Evolutionary conservation across 805 yeast species (phyloP), one percentile per base, ranked within the genome.

Genomic region (Saturnispora serradocipensis): DNA sequence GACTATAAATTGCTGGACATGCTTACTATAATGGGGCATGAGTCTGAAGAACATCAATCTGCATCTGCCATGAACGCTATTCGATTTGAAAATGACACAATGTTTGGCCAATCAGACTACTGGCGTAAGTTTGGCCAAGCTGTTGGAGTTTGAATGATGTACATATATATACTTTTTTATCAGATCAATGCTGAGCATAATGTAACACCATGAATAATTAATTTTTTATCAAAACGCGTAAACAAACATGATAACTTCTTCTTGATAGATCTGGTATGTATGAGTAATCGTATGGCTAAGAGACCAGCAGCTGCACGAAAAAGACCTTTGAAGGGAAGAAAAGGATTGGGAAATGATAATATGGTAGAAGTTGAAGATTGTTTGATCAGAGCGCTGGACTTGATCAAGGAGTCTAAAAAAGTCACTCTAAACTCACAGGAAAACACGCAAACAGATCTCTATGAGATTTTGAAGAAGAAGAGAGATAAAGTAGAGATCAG

Each of bases 61-160:
- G 70, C 74, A 58, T 72, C 82, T 3, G 82, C 82, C 1, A 73
- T 82, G 81, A 77, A 79, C 59, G 86, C 77, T 0, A 75, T 82
- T 16, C 53, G 68, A 49, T 59, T 66, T 40, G 20, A 28, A 7
- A 58, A 71, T 53, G 65, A 76, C 49, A 46, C 67, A 35, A 67
- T 84, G 70, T 78, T 80, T 49, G 97, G 95, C 1, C 96, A 89
- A 10, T 75, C 88, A 58, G 98, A 91, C 65, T 87, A 68, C 64
- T 91, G 97, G 96, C 72, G 98, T 52, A 90, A 90, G 64, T 69
- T 84, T 45, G 96, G 95, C 7, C 73, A 68, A 43, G 85, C 89
- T 13, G 80, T 76, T 50, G 93, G 88, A 0, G 82, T 78, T 56
- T 84, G 59, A 27, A 18, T 2, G 11, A 39, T 39, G n/a, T 40